Evolutionary conservation across 148 eudicot species (phyloP), one percentile per base, ranked within the genome.

Genomic region (Chenopodium quinoa): DNA sequence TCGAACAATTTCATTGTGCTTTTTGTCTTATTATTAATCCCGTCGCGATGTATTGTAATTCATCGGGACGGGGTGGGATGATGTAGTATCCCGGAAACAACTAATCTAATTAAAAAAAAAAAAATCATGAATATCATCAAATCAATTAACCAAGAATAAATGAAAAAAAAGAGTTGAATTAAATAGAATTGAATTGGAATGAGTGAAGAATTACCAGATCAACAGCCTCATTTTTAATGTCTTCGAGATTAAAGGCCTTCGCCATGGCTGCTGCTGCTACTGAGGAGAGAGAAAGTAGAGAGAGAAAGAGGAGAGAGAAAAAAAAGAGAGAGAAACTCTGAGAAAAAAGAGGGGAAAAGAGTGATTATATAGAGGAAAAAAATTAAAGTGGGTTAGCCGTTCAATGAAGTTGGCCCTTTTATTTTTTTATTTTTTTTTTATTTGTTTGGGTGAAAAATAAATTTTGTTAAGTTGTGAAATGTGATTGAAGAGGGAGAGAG

Each of bases 141-240:
- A 20, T 1, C 25, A 52, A 71, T 2, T 46, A 29, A 46, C 48
- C 3, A 27, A 29, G 50, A 32, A 32, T 54, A 34, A 32, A 17
- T 1, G 1, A 9, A 50, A n/a, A 0, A 16, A 48, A 25, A 50
- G 34, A 2, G 1, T 19, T 4, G 1, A 29, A 56, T 9, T 0
- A 11, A 63, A 62, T 32, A 56, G 48, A 17, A 46, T 48, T 12
- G 44, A 11, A 48, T 29, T 31, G 23, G 19, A 50, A 25, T 25
- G 50, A 16, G 66, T 5, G 56, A 10, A 64, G 32, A 44, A 54
- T 54, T 92, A 94, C 98, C 98, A 94, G 90, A 94, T 94, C 98
- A 86, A 94, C 94, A 46, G 98, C 89, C 83, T 94, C 98, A 84
- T 92, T 94, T 73, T 86, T 94, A 58, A 94, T 89, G 29, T 86